Evolutionary conservation across 2,329 filamentous ascomycete genomes (phyloP), one percentile per base, ranked within the genome.

Genomic region (Cercospora berteroae): DNA sequence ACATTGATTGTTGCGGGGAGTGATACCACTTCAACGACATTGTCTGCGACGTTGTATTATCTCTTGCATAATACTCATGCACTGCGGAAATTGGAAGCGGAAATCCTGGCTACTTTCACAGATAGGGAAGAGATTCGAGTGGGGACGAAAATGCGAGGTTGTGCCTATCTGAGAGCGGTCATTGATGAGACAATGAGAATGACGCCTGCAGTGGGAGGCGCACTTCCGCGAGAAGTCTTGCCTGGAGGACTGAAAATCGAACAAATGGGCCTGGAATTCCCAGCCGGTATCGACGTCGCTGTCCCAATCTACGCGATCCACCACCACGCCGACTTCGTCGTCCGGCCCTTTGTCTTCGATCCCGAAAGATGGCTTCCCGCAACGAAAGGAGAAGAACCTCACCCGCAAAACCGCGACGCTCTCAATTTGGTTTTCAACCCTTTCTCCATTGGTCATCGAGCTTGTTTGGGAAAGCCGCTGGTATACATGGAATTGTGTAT

Each of bases 401-500:
- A 73, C 50, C 44, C 66, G 0, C 70, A 72, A 31, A 63, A 71
- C 36, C 57, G 50, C 20, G 66, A 71, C 1, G 68, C 70, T 16
- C 66, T 73, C 4, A 85, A 89, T 60, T 84, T 83, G 36, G 91
- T 91, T 0, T 94, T 91, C 79, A 92, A 89, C 69, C 90, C 92
- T 1, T 93, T 93, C 73, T 88, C 86, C 56, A 81, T 91, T 69
- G 90, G 90, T 0, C 87, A 89, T 0, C 81, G 90, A 10, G 89
- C 89, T 2, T 93, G 90, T 74, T 90, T 92, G 64, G 90, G 90
- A 0, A 92, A 91, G 57, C 73, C 71, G 10, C 36, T 76, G 48
- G 74, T 74, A 4, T 74, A 74, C 36, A 66, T 74, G 69, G 73
- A 76, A 63, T 58, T 74, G 16, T 67, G 61, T 25, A 69, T 75